Percentiles rank a stretch among this genome's conserved stretches.
These are phyloP conservation scores for Paralagenidium karlingii DNA, from an alignment of 352 stramenopile genomes.

Conservation along the genomic window DNA sequence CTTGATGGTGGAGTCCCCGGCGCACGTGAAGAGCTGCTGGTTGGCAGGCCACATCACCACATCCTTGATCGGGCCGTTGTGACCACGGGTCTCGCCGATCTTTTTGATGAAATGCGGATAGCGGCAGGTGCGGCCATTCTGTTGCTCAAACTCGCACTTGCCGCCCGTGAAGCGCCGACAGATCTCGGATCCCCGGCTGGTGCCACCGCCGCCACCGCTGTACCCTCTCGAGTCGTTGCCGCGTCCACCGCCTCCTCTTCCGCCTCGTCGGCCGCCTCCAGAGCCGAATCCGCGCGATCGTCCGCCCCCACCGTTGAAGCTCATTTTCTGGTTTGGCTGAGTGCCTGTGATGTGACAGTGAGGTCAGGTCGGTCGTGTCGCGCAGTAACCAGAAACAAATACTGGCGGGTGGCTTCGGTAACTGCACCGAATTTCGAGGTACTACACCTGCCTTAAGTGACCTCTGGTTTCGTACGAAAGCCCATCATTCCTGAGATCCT, in stretches of 20 bases:
- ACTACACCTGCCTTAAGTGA: too few relatives aligned
- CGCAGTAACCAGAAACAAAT: too few relatives aligned
- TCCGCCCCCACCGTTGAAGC: too few relatives aligned
- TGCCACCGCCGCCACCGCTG: constrained; percentile 10
- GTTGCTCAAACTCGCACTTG: constrained; percentile 42
- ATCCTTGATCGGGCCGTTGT: constrained; percentile 62
- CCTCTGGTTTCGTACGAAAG: too few relatives aligned
- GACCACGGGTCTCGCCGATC: constrained; percentile 64
- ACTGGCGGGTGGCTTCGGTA: too few relatives aligned
- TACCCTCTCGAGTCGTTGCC: too few relatives aligned
- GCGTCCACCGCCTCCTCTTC: constrained; percentile 14
- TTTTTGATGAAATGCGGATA: constrained; percentile 77
- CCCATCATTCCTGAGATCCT: too few relatives aligned
- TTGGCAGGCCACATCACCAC: constrained; percentile 54
- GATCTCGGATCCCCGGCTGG: constrained; percentile 39
- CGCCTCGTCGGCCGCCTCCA: constrained; percentile 4
- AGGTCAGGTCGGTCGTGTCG: too few relatives aligned
- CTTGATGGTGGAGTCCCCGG: constrained; percentile 57
- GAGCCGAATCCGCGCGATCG: too few relatives aligned
- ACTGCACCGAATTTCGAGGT: too few relatives aligned
- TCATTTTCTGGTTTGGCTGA: too few relatives aligned
- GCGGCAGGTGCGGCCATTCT: constrained; percentile 44
- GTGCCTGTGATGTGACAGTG: too few relatives aligned
- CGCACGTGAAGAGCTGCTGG: constrained; percentile 72
- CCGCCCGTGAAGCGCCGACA: constrained; percentile 47